phyloP scores from a whole-genome alignment of 2,329 filamentous ascomycete species.

The Stagonosporopsis rhizophila region DNA sequence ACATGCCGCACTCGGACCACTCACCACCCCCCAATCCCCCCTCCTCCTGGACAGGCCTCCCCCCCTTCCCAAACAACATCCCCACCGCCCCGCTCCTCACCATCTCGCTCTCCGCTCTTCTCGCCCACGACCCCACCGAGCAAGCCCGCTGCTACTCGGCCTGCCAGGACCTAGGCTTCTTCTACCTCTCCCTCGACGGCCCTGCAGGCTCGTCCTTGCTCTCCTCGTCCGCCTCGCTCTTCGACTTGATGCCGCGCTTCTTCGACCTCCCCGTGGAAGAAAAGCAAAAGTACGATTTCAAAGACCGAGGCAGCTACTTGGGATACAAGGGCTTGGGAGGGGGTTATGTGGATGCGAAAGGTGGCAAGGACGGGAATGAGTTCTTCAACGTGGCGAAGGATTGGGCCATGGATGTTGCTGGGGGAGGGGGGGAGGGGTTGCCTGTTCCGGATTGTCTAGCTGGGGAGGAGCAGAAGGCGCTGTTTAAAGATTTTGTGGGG shows the following conservation, averaged over 20 bases:
- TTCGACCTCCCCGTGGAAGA: conserved; percentile 60
- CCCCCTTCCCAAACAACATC: not conserved
- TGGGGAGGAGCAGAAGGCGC: not conserved
- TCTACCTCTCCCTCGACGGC: conserved; percentile 60
- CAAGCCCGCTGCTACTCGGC: conserved; percentile 50
- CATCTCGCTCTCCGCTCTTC: conserved; percentile 52
- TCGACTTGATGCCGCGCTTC: conserved; percentile 54
- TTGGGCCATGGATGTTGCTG: conserved; percentile 56
- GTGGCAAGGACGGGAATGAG: conserved; percentile 60
- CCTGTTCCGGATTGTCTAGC: not conserved
- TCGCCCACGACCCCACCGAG: conserved; percentile 45
- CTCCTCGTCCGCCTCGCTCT: conserved; percentile 40
- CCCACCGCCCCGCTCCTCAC: conserved; percentile 48
- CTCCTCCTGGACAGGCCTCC: not conserved
- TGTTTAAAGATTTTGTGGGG: conserved; percentile 55
- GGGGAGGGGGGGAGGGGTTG: conserved; percentile 25
- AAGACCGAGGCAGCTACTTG: conserved; percentile 58
- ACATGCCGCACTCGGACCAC: not conserved
- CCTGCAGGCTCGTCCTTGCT: conserved; percentile 37
- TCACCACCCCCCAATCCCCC: not conserved
- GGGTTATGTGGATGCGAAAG: conserved; percentile 55
- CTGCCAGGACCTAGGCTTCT: conserved; percentile 62
- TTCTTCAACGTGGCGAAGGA: conserved; percentile 66
- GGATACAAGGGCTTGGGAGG: conserved; percentile 59
- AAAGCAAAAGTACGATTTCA: conserved; percentile 63